Base-by-base conservation (phyloP, 2,329 filamentous ascomycete species). In the Cordyceps farinosa region DNA sequence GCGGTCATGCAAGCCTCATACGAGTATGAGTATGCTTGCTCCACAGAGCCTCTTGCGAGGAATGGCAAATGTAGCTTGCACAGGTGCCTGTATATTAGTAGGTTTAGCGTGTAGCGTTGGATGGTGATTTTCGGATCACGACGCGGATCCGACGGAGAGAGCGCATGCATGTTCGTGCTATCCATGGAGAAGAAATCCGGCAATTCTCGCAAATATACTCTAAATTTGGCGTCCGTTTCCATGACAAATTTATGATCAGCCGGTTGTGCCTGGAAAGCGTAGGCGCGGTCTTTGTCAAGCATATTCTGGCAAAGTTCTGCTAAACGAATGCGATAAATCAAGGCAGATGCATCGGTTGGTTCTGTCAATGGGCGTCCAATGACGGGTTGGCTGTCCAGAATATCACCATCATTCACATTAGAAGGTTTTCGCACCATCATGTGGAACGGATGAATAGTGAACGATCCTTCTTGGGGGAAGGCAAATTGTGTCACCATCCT, bases 381-480 rank as follows among this genome's bases (percentile, higher is more conserved):
- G 2, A 69, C 64, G 8, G 74, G 70, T 15, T 68, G 63, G 1
- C 68, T 69, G 3, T 73, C 69, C 8, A 71, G 65, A 13, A 78
- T 69, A 38, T 78, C 76, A 47, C 71, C 70, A 44, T 79, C 76
- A 44, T 78, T 71, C 8, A 75, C 70, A 57, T 79, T 77, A 1
- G 73, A 70, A 4, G 78, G 77, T 50, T 73, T 73, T 3, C 70
- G 72, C 3, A 80, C 73, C 13, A 69, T 69, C 71, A 79, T 78
- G 27, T 79, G 76, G 6, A 66, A 69, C 10, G 75, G 73, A n/a
- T 78, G 72, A 6, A 79, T 67, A 0, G 69, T 68, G 34, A 77
- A 78, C 7, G 74, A 74, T 1, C 73, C 69, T 53, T 77, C 74
- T 1, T 75, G 69, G 0, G 72, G 72, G 10, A 72, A 74, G 8